A percentile compares a stretch with the other conserved stretches of the same genome.
These are phyloP conservation scores for Trichoderma erinaceum DNA, from an alignment of 495 filamentous ascomycete species.

Conservation along the genomic window DNA sequence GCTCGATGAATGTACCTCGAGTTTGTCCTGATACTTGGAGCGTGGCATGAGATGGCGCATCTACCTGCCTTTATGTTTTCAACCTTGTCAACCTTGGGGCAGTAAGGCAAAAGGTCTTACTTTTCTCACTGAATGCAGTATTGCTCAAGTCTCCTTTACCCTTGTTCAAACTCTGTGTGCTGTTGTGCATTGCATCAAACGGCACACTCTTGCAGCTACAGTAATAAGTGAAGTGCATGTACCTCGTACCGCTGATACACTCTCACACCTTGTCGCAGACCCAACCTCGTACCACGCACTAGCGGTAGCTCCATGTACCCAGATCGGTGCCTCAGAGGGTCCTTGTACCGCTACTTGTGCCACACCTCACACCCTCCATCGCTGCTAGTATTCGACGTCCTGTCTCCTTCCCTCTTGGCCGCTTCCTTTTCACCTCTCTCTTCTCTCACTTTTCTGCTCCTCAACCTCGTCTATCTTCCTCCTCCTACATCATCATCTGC, in stretches of 20 bases:
- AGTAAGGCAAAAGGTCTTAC: too few relatives aligned
- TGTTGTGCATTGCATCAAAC: too few relatives aligned
- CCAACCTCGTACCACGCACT: background rate
- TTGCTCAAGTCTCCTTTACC: too few relatives aligned
- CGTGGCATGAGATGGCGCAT: too few relatives aligned
- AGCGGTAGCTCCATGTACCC: background rate
- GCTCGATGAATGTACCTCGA: background rate
- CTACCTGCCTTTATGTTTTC: too few relatives aligned
- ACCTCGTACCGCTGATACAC: too few relatives aligned
- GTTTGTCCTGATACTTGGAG: background rate
- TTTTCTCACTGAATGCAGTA: too few relatives aligned
- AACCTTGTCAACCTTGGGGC: too few relatives aligned
- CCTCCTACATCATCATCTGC: background rate
- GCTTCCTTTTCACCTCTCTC: background rate
- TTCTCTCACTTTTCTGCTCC: background rate
- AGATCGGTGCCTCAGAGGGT: background rate
- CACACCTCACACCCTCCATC: conserved; percentile 11
- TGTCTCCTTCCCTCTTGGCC: conserved; percentile 1
- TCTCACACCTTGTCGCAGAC: too few relatives aligned
- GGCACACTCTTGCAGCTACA: too few relatives aligned
- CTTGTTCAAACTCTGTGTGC: too few relatives aligned
- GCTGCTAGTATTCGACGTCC: background rate
- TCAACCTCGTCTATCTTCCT: background rate
- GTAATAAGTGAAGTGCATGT: too few relatives aligned
- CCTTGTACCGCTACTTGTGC: background rate